Evolutionary conservation across 1,284 basidiomycete genomes (phyloP).

Genomic region (Puccinia hordei): DNA sequence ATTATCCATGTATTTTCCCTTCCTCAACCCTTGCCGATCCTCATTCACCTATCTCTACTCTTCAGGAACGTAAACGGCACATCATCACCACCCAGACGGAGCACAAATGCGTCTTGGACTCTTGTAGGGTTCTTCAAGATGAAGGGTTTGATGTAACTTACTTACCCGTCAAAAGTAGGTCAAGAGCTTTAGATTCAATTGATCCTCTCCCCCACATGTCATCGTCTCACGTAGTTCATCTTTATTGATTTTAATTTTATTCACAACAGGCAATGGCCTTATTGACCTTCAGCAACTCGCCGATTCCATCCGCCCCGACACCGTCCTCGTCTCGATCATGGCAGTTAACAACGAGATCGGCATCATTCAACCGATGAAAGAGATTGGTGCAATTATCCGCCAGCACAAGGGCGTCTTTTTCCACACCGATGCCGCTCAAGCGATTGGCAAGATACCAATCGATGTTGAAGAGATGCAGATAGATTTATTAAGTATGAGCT

Average conservation of each 20-base stretch:
- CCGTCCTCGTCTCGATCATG: constrained; percentile 92
- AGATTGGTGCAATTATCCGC: constrained; percentile 81
- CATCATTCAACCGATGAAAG: constrained; percentile 94
- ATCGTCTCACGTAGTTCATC: no score
- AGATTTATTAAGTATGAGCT: constrained; percentile 93
- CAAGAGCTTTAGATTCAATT: neutral
- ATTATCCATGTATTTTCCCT: neutral
- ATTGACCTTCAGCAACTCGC: constrained; percentile 76
- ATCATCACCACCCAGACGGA: constrained; percentile 70
- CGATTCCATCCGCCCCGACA: constrained; percentile 76
- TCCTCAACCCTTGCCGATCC: constrained; percentile 26
- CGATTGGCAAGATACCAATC: constrained; percentile 79
- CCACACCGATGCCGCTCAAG: constrained; percentile 98
- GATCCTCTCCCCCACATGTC: neutral
- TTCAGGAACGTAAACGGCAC: constrained; percentile 43
- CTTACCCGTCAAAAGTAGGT: constrained; percentile 74
- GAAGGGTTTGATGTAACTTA: constrained; percentile 99
- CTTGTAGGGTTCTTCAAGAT: constrained; percentile 89
- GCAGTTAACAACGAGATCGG: constrained; percentile 99
- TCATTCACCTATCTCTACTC: neutral
- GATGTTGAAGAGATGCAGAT: constrained; percentile 95
- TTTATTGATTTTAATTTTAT: neutral
- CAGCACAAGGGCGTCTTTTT: constrained; percentile 69
- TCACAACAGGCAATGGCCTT: constrained; percentile 69
- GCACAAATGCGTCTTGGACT: constrained; percentile 99